Percentiles rank a stretch among this genome's conserved stretches.
phyloP scores from a whole-genome alignment of 2,329 filamentous ascomycete species.

The Bisporella sp. region DNA sequence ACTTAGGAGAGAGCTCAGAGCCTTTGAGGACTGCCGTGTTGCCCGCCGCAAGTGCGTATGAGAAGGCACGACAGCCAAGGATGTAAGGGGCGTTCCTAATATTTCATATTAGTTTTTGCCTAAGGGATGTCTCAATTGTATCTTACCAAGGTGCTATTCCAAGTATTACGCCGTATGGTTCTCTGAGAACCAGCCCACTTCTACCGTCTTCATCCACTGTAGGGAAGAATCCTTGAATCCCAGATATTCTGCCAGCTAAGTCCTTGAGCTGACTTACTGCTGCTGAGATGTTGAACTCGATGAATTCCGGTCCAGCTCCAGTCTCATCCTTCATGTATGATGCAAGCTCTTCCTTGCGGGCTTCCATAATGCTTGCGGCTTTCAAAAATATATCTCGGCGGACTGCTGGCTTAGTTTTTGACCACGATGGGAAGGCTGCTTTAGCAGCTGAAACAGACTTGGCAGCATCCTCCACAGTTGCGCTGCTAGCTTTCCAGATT shows the following conservation, averaged over 20 bases:
- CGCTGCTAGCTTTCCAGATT: conserved; percentile 49
- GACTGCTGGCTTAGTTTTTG: conserved; percentile 47
- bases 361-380: conserved; percentile 57
- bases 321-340: conserved; percentile 50
- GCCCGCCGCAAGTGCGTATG: conserved; percentile 65
- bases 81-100: conserved; percentile 55
- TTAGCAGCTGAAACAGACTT: conserved; percentile 48
- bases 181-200: conserved; percentile 60
- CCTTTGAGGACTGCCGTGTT: conserved; percentile 71
- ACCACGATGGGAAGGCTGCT: conserved; percentile 65
- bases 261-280: conserved; percentile 34
- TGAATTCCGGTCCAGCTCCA: conserved; percentile 30
- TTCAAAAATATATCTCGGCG: conserved; percentile 66
- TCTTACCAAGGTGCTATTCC: conserved; percentile 71
- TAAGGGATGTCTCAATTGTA: not conserved
- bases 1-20: conserved; percentile 59
- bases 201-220: conserved; percentile 37
- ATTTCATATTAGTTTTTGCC: too few relatives aligned
- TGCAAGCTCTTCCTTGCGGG: conserved; percentile 44
- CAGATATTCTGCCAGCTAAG: conserved; percentile 34
- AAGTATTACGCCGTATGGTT: conserved; percentile 73
- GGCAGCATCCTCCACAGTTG: conserved; percentile 47
- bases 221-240: conserved; percentile 30
- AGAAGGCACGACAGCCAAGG: conserved; percentile 46
- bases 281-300: conserved; percentile 32